Evolutionary conservation across 495 filamentous ascomycete genomes (phyloP), one percentile per base, ranked within the genome.

Genomic region (Opeltia flavorubescens): DNA sequence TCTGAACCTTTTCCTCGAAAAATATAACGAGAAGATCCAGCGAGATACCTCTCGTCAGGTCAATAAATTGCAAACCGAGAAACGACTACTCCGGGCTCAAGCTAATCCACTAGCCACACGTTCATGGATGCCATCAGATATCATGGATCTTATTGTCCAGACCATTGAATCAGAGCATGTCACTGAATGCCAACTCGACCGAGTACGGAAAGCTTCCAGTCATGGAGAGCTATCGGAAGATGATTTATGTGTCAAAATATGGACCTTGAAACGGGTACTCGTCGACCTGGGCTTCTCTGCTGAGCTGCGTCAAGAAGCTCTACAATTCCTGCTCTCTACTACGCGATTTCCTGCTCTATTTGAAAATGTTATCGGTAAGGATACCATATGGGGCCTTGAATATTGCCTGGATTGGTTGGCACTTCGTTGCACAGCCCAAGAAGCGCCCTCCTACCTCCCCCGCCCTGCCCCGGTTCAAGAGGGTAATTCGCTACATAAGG

Each of bases 381-480:
- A 91, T 33, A 62, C 67, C 4, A 71, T 85, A 9, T 93, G 86
- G 82, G 88, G 88, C 17, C 63, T 95, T 39, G 81, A 91, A 48
- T 86, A 91, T 58, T 74, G 76, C n/a, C 53, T 95, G 25, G 84
- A 94, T 54, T 94, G 84, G 85, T 67, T 95, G 17, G 84, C 85
- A 18, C 66, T 83, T 50, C 72, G 86, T 52, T 82, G 77, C 55
- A 64, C 71, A 13, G 64, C 67, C 50, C 72, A 76, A 4, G 81
- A 89, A 55, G 71, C 91, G 26, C 79, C 80, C 27, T 35, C 30
- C n/a, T 44, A 26, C 45, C 13, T 2, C 7, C 36, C 20, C 30
- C 30, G 8, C 30, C 15, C 8, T 33, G 8, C 30, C 15, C 8
- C 30, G 30, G 30, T 9, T 33, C 30, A 33, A 33, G 30, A 33